Evolutionary conservation across 2,329 filamentous ascomycete species (phyloP).

Genomic region (Corniculantispora saksenae): DNA sequence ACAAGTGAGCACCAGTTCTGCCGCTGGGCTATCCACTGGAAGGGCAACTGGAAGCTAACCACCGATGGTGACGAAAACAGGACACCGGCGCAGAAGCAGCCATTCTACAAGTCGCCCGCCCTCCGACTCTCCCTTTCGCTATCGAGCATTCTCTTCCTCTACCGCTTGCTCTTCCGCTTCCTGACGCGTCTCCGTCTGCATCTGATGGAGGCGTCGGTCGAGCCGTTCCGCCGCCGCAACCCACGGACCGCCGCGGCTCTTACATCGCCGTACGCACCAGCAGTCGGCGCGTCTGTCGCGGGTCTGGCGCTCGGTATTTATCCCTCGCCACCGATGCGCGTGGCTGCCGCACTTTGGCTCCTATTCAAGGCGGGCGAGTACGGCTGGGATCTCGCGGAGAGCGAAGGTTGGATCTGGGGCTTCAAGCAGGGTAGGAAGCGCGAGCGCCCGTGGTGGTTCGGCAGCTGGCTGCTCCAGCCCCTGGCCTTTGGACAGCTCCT

Average conservation of each 20-base stretch:
- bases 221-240: slow-evolving; percentile 80
- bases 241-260: slow-evolving; percentile 72
- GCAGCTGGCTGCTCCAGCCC: slow-evolving; percentile 80
- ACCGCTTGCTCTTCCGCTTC: slow-evolving; percentile 88
- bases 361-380: slow-evolving; percentile 84
- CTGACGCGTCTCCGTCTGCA: slow-evolving; percentile 77
- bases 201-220: slow-evolving; percentile 76
- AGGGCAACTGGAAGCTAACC: background rate
- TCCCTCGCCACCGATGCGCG: slow-evolving; percentile 64
- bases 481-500: slow-evolving; percentile 74
- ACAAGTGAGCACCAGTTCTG: slow-evolving; percentile 41
- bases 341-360: slow-evolving; percentile 80
- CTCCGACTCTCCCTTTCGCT: slow-evolving; percentile 80
- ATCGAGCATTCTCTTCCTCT: slow-evolving; percentile 82
- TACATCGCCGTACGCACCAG: slow-evolving; percentile 81
- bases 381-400: slow-evolving; percentile 79
- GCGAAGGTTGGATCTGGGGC: slow-evolving; percentile 68
- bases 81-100: slow-evolving; percentile 45
- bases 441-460: slow-evolving; percentile 77
- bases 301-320: slow-evolving; percentile 80
- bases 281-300: slow-evolving; percentile 85
- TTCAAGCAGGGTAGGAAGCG: slow-evolving; percentile 52
- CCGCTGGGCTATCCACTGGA: too few species aligned
- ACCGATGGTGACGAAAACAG: slow-evolving; percentile 18
- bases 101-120: slow-evolving; percentile 65